Evolutionary conservation across 2,329 filamentous ascomycete species (phyloP), one percentile per base, ranked within the genome.

Genomic region (Trichothecium sympodiale): DNA sequence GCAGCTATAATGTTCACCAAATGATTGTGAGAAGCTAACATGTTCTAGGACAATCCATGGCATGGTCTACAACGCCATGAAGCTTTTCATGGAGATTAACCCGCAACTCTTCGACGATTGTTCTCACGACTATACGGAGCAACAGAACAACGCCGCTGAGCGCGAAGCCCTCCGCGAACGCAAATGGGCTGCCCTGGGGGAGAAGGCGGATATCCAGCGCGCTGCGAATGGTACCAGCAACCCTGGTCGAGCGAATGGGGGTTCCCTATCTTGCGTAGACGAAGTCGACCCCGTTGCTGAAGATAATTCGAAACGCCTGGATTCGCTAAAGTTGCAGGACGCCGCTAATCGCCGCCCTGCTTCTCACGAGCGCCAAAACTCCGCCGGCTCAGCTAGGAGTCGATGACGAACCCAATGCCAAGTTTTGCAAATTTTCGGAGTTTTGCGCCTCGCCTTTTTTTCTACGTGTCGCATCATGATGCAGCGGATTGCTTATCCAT

Each of bases 1-100:
- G 74, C 52, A 18, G 5, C 12, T 35, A 20, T 13, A 29, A 16
- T 14, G 27, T 32, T 7, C 23, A 18, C 25, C 17, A 14, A 31
- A 34, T 12, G 15, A 38, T 12, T 29, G 12, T 33, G 29, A 17
- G 26, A 7, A n/a, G n/a, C n/a, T 23, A 17, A 23, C 17, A 15
- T 12, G 8, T 34, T 7, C 2, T 45, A 96, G 91, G 52, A 98
- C 91, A 7, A 98, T 98, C 47, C 91, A 98, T 54, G 91, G 91
- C 56, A 96, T 98, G 89, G 91, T 98, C 9, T 96, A 96, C 60
- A 98, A 96, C 52, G 91, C 91, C 38, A 96, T 98, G 91, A 98
- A 98, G 59, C 74, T 98, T 27, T 98, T 98, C 61, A 98, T 98
- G 91, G 91, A 98, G 59, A 95, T 98, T 52, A 96, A 96, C 57